Evolutionary conservation across 1,284 basidiomycete genomes (phyloP), one percentile per base, ranked within the genome.

Genomic region (Rhodofomes roseus): DNA sequence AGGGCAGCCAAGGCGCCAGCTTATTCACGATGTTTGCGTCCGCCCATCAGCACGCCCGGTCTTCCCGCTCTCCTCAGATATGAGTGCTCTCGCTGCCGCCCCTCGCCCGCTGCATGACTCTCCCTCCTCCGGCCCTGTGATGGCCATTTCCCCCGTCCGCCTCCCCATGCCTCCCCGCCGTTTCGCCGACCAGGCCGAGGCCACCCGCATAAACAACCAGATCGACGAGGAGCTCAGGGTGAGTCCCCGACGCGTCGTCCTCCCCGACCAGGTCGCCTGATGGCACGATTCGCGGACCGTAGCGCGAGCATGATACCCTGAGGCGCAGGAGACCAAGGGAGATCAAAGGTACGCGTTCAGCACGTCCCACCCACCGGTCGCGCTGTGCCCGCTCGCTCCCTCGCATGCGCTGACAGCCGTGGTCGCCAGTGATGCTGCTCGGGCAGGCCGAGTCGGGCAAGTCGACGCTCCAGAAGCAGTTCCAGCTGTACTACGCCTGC

Each of bases 391-490:
- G 22, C 37, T 50, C 12, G 55, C 37, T 50, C 55, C 25, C 20
- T 51, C 20, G 31, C 39, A 52, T 4, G 22, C n/a, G 2, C 50
- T 52, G n/a, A 36, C 50, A 25, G 18, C 27, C 40, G 20, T 50
- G 39, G 12, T 18, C 20, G 36, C 29, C 61, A 73, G 72, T 73
- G 7, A 71, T 73, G 68, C 66, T 71, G 5, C 79, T 92, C 34
- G 90, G 90, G 11, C 90, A 92, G 68, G 88, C 89, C 60, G 89
- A 91, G 74, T 89, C 87, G 39, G 89, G 89, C 54, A 92, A 91
- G 71, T 89, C 87, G 0, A 90, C 89, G 1, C 77, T 92, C 8
- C 87, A 88, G 67, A 91, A 90, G 66, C 88, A 92, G 72, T 90
- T 92, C 67, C 90, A 92, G 68, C 79, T 92, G 1, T 86, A 86